Evolutionary conservation across 305 asterid genomes (phyloP), one percentile per base, ranked within the genome.

Genomic region (Fraxinus sp.): DNA sequence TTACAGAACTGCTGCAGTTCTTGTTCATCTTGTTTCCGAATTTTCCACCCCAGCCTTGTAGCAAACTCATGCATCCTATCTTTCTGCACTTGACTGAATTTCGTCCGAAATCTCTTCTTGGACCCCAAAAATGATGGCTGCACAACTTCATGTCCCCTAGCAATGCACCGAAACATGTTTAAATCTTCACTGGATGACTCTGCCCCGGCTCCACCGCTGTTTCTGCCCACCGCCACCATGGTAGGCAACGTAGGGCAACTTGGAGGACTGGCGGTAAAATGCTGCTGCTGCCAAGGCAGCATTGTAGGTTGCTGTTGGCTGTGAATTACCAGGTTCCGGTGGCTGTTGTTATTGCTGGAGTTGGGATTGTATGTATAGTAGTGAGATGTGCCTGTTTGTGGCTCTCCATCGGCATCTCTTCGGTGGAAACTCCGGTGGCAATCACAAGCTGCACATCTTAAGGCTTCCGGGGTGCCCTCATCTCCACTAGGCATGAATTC

Each of bases 401-500:
- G 82, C 80, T 87, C 86, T 77, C 87, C 88, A 18, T 89, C 89
- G 37, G 57, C 62, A 71, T 90, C 95, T 78, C 85, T 90, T 70
- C 97, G 84, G 89, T 94, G 98, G 80, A 93, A 93, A 33, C 87
- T 95, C 41, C 97, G 95, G 86, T 92, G 98, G 86, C 98, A 93
- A 49, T 93, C 91, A 80, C 98, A 93, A 77, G 98, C 97, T 77
- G 97, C 97, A 84, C 98, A 94, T 26, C 84, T 83, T 20, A 94
- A 30, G 41, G 90, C 80, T 52, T 88, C 94, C 18, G 77, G 85
- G 35, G 96, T 90, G 64, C 92, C 93, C 28, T 88, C 97, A 6
- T 88, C 93, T n/a, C 95, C 97, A 26, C 86, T 80, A 0, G 98
- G 94, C 98, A 93, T 92, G 89, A 94, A 94, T 80, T 94, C 98